Conservation (phyloP, 495 filamentous ascomycete species). For the Patellaria atrata region DNA sequence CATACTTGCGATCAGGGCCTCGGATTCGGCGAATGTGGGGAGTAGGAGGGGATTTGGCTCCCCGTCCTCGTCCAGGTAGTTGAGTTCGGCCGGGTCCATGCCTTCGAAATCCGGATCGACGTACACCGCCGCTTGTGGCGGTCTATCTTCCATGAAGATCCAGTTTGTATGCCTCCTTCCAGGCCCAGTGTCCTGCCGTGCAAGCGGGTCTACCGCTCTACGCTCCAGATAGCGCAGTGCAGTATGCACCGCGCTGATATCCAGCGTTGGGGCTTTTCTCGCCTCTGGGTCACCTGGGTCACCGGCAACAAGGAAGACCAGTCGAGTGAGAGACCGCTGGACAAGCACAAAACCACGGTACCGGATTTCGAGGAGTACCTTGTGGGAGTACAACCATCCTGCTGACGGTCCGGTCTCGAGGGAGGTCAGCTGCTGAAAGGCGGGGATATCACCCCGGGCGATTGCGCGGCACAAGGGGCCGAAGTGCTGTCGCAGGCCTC, state of each 20-base stretch:
- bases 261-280: conserved; percentile 40
- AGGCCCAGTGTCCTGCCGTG: conserved; percentile 6
- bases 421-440: conserved; percentile 51
- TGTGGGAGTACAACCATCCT: conserved; percentile 62
- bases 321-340: conserved; percentile 71
- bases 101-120: conserved; percentile 32
- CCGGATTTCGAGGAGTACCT: conserved; percentile 55
- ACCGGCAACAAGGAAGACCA: conserved; percentile 53
- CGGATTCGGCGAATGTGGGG: conserved; percentile 51
- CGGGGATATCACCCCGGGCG: conserved; percentile 58
- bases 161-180: conserved; percentile 20
- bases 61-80: conserved; percentile 15
- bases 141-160: conserved; percentile 16
- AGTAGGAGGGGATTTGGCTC: conserved; percentile 33
- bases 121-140: conserved; percentile 17
- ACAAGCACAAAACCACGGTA: conserved; percentile 66
- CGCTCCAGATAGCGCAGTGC: conserved; percentile 30
- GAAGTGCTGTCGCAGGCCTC: conserved; percentile 56
- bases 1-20: conserved; percentile 60
- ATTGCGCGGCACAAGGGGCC: conserved; percentile 61
- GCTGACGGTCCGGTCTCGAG: conserved; percentile 30
- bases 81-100: too few species aligned
- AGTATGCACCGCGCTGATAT: conserved; percentile 39
- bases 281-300: conserved; percentile 34
- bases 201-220: conserved; percentile 8